These are phyloP conservation scores for Metarhizium rileyi DNA, from an alignment of 2,329 filamentous ascomycete genomes.

Conservation along the genomic window DNA sequence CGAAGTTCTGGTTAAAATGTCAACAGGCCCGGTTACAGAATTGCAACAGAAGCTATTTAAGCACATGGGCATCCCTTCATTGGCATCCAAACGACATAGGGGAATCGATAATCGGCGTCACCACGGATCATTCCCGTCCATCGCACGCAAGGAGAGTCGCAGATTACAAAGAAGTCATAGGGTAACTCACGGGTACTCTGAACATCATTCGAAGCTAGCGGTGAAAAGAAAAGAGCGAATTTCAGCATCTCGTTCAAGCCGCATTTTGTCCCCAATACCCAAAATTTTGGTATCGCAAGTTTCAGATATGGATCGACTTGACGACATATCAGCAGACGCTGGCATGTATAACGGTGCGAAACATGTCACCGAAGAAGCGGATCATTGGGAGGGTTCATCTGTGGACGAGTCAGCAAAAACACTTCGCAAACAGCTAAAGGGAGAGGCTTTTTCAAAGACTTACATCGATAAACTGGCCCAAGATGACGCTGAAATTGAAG, in stretches of 20 bases:
- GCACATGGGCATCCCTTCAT: conserved; percentile 22
- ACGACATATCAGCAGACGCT: background rate
- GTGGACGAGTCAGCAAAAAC: conserved; percentile 16
- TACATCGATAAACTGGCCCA: conserved; percentile 52
- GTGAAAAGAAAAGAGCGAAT: conserved; percentile 1
- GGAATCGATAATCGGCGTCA: background rate
- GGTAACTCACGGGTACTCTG: conserved; percentile 31
- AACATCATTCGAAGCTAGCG: conserved; percentile 2
- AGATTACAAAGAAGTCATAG: conserved; percentile 56
- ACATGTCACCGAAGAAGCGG: conserved; percentile 9
- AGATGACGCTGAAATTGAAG: conserved; percentile 83
- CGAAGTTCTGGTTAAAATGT: conserved; percentile 8
- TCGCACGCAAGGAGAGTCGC: conserved; percentile 52
- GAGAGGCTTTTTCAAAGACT: conserved; percentile 10
- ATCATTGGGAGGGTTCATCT: background rate
- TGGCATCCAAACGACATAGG: background rate
- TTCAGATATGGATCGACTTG: background rate
- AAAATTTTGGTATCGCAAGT: background rate
- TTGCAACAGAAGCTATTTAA: conserved; percentile 29
- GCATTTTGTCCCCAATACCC: background rate
- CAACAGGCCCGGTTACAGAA: conserved; percentile 19
- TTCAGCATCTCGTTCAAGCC: background rate
- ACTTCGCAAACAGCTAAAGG: conserved; percentile 20
- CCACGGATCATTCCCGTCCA: conserved; percentile 3
- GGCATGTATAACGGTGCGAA: background rate